A percentile compares a stretch with the other conserved stretches of the same genome.
These are phyloP conservation scores for Euphrasia arctica DNA, from an alignment of 305 asterid genomes.

Conservation along the genomic window DNA sequence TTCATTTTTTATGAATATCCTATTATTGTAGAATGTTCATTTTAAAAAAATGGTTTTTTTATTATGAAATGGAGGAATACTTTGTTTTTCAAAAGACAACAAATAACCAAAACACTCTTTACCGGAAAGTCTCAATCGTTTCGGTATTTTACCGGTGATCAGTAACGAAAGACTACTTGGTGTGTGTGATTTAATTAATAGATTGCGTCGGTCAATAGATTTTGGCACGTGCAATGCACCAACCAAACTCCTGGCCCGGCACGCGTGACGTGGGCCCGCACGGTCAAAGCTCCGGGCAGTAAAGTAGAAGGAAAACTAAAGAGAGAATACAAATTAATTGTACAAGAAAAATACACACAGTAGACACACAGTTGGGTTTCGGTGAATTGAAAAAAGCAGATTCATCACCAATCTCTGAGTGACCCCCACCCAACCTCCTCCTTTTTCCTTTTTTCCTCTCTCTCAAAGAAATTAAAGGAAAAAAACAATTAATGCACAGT, in stretches of 20 bases:
- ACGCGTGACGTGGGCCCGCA: slow-evolving; percentile 38
- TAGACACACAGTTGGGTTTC: slow-evolving; percentile 27
- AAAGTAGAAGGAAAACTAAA: background rate
- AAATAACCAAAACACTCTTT: too few species aligned
- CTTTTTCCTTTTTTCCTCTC: background rate
- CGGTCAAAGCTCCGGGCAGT: slow-evolving; percentile 12
- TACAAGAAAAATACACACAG: slow-evolving; percentile 10
- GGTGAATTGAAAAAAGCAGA: slow-evolving; percentile 33
- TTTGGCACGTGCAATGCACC: slow-evolving; percentile 38
- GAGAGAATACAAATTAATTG: background rate
- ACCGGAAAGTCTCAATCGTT: too few species aligned
- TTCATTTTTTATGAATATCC: too few species aligned
- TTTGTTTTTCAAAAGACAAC: too few species aligned
- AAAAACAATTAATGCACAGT: background rate
- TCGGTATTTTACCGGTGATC: too few species aligned
- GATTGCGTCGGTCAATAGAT: too few species aligned
- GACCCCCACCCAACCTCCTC: slow-evolving; percentile 24
- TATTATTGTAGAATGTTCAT: too few species aligned
- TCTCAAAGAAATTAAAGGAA: background rate
- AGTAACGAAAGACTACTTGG: too few species aligned
- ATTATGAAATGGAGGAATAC: too few species aligned
- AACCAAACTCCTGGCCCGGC: slow-evolving; percentile 33
- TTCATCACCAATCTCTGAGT: slow-evolving; percentile 32
- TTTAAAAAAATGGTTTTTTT: too few species aligned
- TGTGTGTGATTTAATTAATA: too few species aligned